Evolutionary conservation across 2,329 filamentous ascomycete genomes (phyloP), one percentile per base, ranked within the genome.

Genomic region (Ophiostoma angusticollis): DNA sequence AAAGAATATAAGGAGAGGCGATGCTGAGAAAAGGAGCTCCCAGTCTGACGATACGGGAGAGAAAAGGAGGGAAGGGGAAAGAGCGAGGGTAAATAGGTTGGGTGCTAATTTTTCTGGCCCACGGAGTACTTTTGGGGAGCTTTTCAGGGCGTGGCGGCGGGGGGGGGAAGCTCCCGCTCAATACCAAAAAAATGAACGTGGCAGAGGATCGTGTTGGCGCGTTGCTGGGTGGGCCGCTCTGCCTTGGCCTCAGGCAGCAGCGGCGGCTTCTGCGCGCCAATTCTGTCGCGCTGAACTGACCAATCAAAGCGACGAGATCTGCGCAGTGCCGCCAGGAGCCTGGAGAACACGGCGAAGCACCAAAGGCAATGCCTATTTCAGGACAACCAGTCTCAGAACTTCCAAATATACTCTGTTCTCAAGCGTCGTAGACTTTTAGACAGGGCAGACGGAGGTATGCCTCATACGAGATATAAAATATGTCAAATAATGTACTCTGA

Each of bases 241-340:
- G 9, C 5, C 19, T 21, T 21, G 21, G 32, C 38, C 38, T 40
- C 38, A 40, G 38, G 38, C 38, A 40, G 38, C 32, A 40, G 38
- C n/a, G 11, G 18, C 41, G 25, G 35, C 34, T 40, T 40, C 30
- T 37, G 19, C 21, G 14, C 31, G 30, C 25, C 37, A 37, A 40
- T 43, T 37, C 37, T 29, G 22, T 12, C 11, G 13, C 22, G 29
- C 6, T 2, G 9, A 16, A 18, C 12, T 8, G 16, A 19, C 41
- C 38, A 43, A 43, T 35, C 21, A 35, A 27, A 29, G 8, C 31
- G 18, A 17, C 22, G n/a, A 21, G 16, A 23, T 32, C 32, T 37
- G 29, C 37, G n/a, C n/a, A n/a, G n/a, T n/a, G n/a, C n/a, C n/a
- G n/a, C n/a, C n/a, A n/a, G n/a, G n/a, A n/a, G n/a, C n/a, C n/a